Percentiles rank a stretch among this genome's conserved stretches.
Conservation (phyloP, 192 early-diverging fungal genomes). For the Linnemannia schmuckeri region DNA sequence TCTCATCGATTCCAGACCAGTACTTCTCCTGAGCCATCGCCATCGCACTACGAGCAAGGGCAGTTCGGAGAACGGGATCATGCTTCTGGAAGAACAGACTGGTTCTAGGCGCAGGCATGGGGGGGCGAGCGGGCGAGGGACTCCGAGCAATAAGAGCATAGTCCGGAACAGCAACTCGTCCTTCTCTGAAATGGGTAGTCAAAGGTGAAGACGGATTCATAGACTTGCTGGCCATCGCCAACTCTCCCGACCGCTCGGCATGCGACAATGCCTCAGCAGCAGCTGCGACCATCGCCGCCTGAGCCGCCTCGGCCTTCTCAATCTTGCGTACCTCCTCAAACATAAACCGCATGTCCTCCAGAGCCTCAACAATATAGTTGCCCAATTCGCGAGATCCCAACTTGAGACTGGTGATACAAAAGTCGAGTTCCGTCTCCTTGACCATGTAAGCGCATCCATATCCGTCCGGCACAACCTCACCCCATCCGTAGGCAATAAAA, state of each 20-base stretch:
- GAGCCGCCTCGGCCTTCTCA: constrained; percentile 51
- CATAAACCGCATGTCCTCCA: constrained; percentile 74
- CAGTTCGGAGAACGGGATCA: constrained; percentile 43
- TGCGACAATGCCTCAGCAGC: constrained; percentile 15
- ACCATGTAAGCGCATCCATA: constrained; percentile 92
- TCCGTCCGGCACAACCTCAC: constrained; percentile 83
- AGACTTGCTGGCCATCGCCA: constrained; percentile 4
- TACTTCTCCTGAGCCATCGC: constrained; percentile 47
- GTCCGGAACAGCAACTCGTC: neutral
- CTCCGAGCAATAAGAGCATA: constrained; percentile 34
- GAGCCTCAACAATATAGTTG: constrained; percentile 68
- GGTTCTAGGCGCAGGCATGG: constrained; percentile 35
- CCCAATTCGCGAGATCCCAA: constrained; percentile 60
- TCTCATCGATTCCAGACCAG: constrained; percentile 54
- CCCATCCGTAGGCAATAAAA: constrained; percentile 73
- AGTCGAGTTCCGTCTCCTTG: constrained; percentile 72
- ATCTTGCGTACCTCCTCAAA: constrained; percentile 62
- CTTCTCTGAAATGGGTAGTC: neutral
- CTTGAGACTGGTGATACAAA: constrained; percentile 71
- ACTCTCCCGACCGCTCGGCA: constrained; percentile 17
- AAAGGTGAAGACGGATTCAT: neutral
- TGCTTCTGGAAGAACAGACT: constrained; percentile 56
- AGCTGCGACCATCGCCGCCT: constrained; percentile 31
- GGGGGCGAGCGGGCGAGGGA: constrained; percentile 32
- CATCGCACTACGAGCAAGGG: constrained; percentile 43